Base-by-base conservation (phyloP, 306 rosid species). In the Medicago arabica region DNA sequence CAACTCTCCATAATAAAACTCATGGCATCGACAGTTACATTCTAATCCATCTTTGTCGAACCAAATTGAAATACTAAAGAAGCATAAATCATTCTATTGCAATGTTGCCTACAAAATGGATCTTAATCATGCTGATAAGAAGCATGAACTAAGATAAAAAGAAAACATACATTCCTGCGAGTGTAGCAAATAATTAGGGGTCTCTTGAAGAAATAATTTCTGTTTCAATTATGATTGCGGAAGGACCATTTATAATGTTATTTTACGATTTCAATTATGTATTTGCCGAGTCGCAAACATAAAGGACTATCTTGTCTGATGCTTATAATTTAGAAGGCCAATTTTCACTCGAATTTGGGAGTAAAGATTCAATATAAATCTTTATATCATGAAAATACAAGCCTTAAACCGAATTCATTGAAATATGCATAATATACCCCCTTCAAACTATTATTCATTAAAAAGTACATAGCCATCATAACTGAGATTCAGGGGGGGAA, bases 371-470 rank as follows among this genome's bases (percentile, higher is more conserved):
- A 47, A 44, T 4, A 47, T 47, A 12, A 47, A 13, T 14, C 53
- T 12, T 47, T 47, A 13, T 14, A 5, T 13, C n/a, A 47, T 14
- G 61, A 58, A 72, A 53, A 54, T 67, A 72, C 28, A 23, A 23
- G 28, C 28, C 28, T 23, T 28, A 28, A 28, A 28, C 31, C 0
- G 4, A 28, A 28, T 28, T 28, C 31, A 28, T 1, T 3, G 31
- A 28, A 23, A 23, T 23, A 23, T 3, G 25, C 25, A 57, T 19
- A 57, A 57, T 11, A 21, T 10, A 19, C 38, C 25, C 25, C 79
- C 80, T 58, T 67, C 44, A 59, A 39, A 60, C 8, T 23, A 67
- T 49, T 51, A 75, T 67, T 61, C 84, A 68, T 49, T 68, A 36
- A 28, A 65, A 34, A 41, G 60, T 14, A 66, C 46, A 44, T n/a